Conservation (phyloP, 2,329 filamentous ascomycete genomes). For the Pseudogymnoascus pannorum region DNA sequence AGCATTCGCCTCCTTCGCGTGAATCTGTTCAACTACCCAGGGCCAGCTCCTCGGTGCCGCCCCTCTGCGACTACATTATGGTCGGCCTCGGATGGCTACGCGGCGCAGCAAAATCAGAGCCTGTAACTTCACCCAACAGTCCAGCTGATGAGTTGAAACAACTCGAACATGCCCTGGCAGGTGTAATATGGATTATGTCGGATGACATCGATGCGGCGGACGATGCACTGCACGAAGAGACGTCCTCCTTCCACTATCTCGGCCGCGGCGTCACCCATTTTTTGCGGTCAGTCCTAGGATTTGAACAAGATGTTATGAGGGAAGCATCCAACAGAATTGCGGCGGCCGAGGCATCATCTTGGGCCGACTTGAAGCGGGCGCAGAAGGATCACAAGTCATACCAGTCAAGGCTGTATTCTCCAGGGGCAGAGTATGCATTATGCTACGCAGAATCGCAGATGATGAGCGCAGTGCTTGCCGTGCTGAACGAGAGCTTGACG, state of each 20-base stretch:
- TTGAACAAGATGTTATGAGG: constrained; percentile 86
- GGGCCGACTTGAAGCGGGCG: constrained; percentile 67
- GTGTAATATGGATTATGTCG: constrained; percentile 70
- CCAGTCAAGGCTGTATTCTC: constrained; percentile 58
- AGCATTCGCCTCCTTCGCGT: not conserved
- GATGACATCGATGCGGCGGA: constrained; percentile 86
- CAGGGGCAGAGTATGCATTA: constrained; percentile 80
- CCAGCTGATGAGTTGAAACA: constrained; percentile 43
- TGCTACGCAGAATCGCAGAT: constrained; percentile 80
- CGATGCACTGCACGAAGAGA: constrained; percentile 59
- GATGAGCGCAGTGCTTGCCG: constrained; percentile 80
- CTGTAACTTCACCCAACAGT: constrained; percentile 17
- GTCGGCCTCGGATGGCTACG: constrained; percentile 5
- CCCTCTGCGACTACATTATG: not conserved
- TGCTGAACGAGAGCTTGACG: constrained; percentile 86
- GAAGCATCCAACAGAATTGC: constrained; percentile 67
- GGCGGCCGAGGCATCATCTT: constrained; percentile 69
- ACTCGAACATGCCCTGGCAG: constrained; percentile 54
- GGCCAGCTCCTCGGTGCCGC: not conserved
- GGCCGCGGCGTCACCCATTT: constrained; percentile 77
- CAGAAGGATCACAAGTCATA: constrained; percentile 56
- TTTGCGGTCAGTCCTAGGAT: constrained; percentile 77
- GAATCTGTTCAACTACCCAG: not conserved
- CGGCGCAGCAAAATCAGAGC: not conserved
- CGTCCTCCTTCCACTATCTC: constrained; percentile 82